Percentiles rank a stretch among this genome's conserved stretches.
Conservation (phyloP, 192 early-diverging fungal species). For the Rhizophlyctis rosea region DNA sequence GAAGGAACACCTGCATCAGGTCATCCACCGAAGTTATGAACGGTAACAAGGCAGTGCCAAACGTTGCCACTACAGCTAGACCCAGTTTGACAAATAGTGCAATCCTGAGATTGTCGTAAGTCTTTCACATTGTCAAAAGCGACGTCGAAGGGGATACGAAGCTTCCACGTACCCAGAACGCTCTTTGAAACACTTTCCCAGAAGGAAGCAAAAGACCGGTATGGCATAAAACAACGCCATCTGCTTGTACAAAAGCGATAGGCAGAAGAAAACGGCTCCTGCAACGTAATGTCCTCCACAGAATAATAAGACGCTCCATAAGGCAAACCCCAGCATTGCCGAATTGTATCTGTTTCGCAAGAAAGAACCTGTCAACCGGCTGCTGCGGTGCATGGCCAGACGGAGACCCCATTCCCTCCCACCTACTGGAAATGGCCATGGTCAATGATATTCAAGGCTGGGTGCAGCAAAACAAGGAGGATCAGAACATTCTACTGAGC, state of each 20-base stretch:
- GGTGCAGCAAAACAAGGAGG: conserved; percentile 73
- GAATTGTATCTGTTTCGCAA: conserved; percentile 71
- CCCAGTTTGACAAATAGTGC: conserved; percentile 69
- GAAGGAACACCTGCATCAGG: conserved; percentile 69
- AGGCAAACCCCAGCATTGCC: conserved; percentile 89
- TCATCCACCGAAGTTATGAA: conserved; percentile 62
- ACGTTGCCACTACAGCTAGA: conserved; percentile 65
- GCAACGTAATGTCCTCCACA: conserved; percentile 57
- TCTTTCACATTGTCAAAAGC: conserved; percentile 1
- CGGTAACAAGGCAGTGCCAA: conserved; percentile 65
- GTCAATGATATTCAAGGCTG: conserved; percentile 89
- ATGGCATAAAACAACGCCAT: conserved; percentile 95
- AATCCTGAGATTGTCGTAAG: conserved; percentile 31
- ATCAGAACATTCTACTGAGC: conserved; percentile 31
- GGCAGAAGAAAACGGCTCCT: conserved; percentile 78
- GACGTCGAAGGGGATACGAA: neutral
- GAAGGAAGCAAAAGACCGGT: conserved; percentile 84
- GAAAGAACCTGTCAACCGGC: too few species aligned
- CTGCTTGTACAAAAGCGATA: conserved; percentile 88
- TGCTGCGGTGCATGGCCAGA: too few species aligned
- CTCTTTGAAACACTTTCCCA: conserved; percentile 63
- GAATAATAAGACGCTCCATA: conserved; percentile 73
- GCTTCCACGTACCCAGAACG: conserved; percentile 37
- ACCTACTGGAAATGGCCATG: conserved; percentile 91
- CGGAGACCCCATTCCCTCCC: too few species aligned